phyloP scores from a whole-genome alignment of 805 yeast species.

The Kluyveromyces dobzhanskii region DNA sequence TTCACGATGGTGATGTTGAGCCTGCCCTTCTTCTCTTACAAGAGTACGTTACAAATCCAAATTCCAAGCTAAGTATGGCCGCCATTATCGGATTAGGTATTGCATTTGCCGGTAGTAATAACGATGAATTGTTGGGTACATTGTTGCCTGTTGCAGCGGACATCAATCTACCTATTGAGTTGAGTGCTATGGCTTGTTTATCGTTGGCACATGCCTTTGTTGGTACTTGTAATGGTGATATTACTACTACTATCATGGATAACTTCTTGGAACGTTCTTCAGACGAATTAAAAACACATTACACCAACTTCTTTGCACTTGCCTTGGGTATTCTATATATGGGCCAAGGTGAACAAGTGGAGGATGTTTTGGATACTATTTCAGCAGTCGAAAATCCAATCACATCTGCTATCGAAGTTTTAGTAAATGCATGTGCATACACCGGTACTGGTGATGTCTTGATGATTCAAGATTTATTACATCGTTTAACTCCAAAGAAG shows the following conservation, averaged over 20 bases:
- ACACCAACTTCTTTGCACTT: constrained; percentile 83
- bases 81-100: constrained; percentile 89
- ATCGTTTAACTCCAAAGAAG: constrained; percentile 70
- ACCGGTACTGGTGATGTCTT: constrained; percentile 97
- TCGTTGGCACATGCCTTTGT: constrained; percentile 92
- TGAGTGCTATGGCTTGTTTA: constrained; percentile 77
- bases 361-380: constrained; percentile 88
- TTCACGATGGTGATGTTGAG: constrained; percentile 85
- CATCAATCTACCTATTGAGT: constrained; percentile 62
- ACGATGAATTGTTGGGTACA: constrained; percentile 71
- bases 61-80: constrained; percentile 58
- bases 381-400: constrained; percentile 95
- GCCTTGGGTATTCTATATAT: constrained; percentile 87
- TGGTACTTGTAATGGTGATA: constrained; percentile 92
- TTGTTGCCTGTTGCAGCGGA: constrained; percentile 80
- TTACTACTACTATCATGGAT: constrained; percentile 85
- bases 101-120: constrained; percentile 90
- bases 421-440: constrained; percentile 87
- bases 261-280: constrained; percentile 80
- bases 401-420: constrained; percentile 76
- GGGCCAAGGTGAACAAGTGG: constrained; percentile 90
- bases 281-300: constrained; percentile 69
- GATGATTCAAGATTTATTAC: constrained; percentile 84
- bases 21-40: constrained; percentile 81
- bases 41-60: constrained; percentile 66